Evolutionary conservation across 208 protist genomes (phyloP).

Genomic region (Leishmania amazonensis): DNA sequence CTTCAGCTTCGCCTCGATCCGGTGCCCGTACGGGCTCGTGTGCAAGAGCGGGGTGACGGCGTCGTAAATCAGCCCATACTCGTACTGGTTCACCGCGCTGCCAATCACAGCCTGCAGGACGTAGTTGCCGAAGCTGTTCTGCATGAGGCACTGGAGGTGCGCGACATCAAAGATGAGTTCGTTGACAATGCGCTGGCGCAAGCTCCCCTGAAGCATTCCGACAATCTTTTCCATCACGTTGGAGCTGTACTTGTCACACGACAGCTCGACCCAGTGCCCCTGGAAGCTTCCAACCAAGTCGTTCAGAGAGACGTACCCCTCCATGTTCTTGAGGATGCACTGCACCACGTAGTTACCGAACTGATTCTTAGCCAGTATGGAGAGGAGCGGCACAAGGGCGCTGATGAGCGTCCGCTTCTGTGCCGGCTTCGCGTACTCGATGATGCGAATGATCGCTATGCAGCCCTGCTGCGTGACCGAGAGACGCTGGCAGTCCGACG

Average conservation of each 20-base stretch:
- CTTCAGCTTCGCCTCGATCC: conserved; percentile 72
- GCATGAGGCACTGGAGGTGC: conserved; percentile 68
- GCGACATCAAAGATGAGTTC: conserved; percentile 65
- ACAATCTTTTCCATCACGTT: conserved; percentile 91
- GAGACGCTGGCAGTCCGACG: conserved; percentile 41
- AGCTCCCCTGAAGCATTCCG: conserved; percentile 33
- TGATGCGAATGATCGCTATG: conserved; percentile 75
- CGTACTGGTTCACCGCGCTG: conserved; percentile 44
- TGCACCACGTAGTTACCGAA: conserved; percentile 93
- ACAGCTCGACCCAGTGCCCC: conserved; percentile 65
- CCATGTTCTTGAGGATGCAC: conserved; percentile 77
- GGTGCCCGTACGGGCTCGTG: conserved; percentile 72
- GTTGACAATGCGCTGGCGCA: conserved; percentile 47
- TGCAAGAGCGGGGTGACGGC: conserved; percentile 52
- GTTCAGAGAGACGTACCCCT: conserved; percentile 34
- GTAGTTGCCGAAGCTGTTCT: conserved; percentile 89
- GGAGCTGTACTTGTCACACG: conserved; percentile 87
- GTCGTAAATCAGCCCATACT: conserved; percentile 53
- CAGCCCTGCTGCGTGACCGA: conserved; percentile 82
- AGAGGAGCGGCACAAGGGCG: conserved; percentile 58
- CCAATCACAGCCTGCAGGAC: conserved; percentile 83
- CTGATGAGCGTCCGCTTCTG: conserved; percentile 61
- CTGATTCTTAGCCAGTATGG: conserved; percentile 64
- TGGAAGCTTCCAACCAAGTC: conserved; percentile 53
- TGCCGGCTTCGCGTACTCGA: conserved; percentile 58